Evolutionary conservation across 2,329 filamentous ascomycete genomes (phyloP).

Genomic region (Diaporthe sp.): DNA sequence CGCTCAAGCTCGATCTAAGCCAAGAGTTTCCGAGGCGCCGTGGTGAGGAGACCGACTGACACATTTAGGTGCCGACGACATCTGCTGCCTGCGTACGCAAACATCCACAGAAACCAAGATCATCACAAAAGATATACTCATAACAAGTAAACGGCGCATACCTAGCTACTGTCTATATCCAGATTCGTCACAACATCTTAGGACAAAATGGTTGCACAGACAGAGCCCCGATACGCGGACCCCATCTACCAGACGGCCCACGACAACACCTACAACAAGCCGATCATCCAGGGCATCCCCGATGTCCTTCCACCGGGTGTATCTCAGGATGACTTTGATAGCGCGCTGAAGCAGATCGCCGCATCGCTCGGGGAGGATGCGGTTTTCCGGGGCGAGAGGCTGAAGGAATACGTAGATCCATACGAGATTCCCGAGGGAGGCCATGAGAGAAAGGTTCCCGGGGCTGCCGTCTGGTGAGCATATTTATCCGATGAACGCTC

Average conservation of each 20-base stretch:
- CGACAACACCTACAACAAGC: conserved; percentile 56
- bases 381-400: conserved; percentile 53
- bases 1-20: conserved; percentile 11
- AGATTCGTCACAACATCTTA: background rate
- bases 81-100: background rate
- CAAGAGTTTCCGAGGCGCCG: conserved; percentile 6
- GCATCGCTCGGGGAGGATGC: conserved; percentile 53
- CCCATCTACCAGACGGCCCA: conserved; percentile 58
- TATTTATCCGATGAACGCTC: too few relatives aligned
- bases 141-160: too few relatives aligned
- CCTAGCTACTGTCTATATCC: too few relatives aligned
- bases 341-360: conserved; percentile 53
- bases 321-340: conserved; percentile 52
- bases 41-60: background rate
- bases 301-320: conserved; percentile 57
- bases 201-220: conserved; percentile 28
- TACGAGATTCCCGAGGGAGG: conserved; percentile 59
- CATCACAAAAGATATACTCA: background rate
- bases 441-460: conserved; percentile 55
- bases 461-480: conserved; percentile 57
- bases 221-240: conserved; percentile 50
- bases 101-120: background rate
- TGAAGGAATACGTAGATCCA: conserved; percentile 61
- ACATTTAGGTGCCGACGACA: background rate
- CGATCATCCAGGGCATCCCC: conserved; percentile 53